phyloP scores from a whole-genome alignment of 23 red algal genomes.

The Agarophyton chilense region DNA sequence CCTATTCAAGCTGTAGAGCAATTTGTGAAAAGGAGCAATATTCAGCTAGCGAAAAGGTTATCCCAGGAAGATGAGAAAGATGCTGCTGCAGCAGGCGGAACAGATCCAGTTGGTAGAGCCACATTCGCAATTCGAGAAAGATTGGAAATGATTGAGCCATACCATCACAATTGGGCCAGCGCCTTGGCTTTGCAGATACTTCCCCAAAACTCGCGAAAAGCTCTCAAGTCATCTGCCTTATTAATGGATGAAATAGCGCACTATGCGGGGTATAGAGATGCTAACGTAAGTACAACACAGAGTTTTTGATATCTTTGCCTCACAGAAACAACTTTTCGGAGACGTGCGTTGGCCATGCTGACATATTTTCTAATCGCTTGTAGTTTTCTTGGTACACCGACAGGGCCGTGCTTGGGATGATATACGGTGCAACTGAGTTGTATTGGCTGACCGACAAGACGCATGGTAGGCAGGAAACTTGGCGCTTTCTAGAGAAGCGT shows the following conservation, averaged over 20 bases:
- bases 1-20: constrained; percentile 40
- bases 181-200: constrained; percentile 42
- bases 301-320: neutral
- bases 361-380: neutral
- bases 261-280: constrained; percentile 42
- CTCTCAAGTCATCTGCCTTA: constrained; percentile 1
- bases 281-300: constrained; percentile 37
- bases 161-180: constrained; percentile 39
- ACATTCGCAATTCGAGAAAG: constrained; percentile 55
- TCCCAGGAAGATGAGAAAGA: constrained; percentile 25
- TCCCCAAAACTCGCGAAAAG: constrained; percentile 28
- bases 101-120: constrained; percentile 27
- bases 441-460: constrained; percentile 62
- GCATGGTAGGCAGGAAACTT: constrained; percentile 31
- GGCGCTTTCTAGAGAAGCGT: constrained; percentile 43
- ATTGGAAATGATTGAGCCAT: constrained; percentile 42
- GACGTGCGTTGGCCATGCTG: neutral
- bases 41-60: constrained; percentile 8
- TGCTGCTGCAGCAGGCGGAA: neutral
- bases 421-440: constrained; percentile 53
- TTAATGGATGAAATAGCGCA: constrained; percentile 68
- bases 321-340: neutral
- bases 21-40: constrained; percentile 28
- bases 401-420: constrained; percentile 52
- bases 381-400: constrained; percentile 73